A percentile compares a stretch with the other conserved stretches of the same genome.
These are phyloP conservation scores for Letharia lupina DNA, from an alignment of 495 filamentous ascomycete species.

Conservation along the genomic window DNA sequence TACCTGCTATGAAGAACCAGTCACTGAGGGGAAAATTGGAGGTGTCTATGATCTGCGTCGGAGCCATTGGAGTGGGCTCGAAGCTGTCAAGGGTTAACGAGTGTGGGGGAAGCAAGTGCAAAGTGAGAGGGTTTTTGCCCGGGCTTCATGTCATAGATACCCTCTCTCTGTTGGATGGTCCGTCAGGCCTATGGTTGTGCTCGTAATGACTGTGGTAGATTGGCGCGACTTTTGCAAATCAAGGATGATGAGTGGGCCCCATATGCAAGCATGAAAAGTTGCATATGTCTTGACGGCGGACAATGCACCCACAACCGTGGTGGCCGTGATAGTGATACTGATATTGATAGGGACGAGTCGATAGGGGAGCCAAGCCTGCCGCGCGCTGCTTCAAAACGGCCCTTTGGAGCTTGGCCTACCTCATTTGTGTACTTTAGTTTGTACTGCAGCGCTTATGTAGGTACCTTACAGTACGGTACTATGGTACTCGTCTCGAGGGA, in stretches of 20 bases:
- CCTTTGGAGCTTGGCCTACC: neutral
- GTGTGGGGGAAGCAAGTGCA: constrained; percentile 2
- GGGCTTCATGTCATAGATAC: neutral
- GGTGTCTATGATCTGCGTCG: neutral
- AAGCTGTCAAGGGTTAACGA: neutral
- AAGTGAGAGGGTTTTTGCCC: neutral
- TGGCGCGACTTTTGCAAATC: neutral
- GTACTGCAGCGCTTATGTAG: neutral
- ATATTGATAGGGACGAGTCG: constrained; percentile 1
- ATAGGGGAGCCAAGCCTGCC: neutral
- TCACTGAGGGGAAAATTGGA: constrained; percentile 1
- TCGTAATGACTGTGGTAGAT: neutral
- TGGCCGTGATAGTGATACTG: neutral
- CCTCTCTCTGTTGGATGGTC: constrained; percentile 1
- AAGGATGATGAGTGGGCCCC: constrained; percentile 4
- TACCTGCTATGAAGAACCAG: constrained; percentile 5
- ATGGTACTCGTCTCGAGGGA: neutral
- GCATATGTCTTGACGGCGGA: neutral
- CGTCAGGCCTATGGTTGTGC: neutral
- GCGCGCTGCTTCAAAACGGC: neutral
- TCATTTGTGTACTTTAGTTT: neutral
- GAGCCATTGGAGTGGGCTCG: neutral
- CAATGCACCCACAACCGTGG: neutral
- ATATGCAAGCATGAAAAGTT: neutral
- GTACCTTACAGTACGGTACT: neutral